Evolutionary conservation across 192 early-diverging fungal genomes (phyloP).

Genomic region (Phycomyces nitens): DNA sequence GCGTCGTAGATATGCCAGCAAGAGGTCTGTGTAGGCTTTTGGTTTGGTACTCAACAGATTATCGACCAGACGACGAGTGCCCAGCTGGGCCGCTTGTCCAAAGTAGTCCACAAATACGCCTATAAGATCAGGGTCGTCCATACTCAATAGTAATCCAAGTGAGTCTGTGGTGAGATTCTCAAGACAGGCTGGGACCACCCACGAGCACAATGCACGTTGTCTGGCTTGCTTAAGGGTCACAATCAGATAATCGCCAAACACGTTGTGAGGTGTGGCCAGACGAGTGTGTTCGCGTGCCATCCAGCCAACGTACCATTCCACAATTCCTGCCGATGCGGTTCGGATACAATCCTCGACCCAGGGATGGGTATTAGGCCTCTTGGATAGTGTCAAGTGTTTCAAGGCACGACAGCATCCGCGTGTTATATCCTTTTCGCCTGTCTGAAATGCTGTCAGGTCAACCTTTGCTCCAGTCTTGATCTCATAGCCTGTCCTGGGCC

Average conservation of each 20-base stretch:
- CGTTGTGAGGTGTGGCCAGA: neutral
- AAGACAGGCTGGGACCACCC: constrained; percentile 19
- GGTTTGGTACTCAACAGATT: constrained; percentile 8
- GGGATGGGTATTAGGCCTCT: neutral
- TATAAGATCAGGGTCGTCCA: neutral
- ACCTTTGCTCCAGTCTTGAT: constrained; percentile 19
- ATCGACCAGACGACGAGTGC: constrained; percentile 4
- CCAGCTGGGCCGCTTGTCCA: constrained; percentile 14
- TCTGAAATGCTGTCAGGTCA: constrained; percentile 6
- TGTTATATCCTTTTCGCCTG: neutral
- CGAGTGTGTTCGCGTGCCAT: constrained; percentile 5
- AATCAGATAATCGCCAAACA: neutral
- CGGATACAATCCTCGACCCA: constrained; percentile 24
- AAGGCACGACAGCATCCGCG: constrained; percentile 12
- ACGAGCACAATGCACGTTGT: neutral
- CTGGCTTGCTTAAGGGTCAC: constrained; percentile 1
- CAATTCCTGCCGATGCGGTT: constrained; percentile 11
- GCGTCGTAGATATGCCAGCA: constrained; percentile 6
- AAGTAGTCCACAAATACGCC: constrained; percentile 21
- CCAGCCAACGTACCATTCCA: constrained; percentile 21
- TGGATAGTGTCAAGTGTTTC: constrained; percentile 2
- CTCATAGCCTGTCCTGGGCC: constrained; percentile 7
- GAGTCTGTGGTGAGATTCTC: neutral
- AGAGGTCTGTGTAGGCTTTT: constrained; percentile 13
- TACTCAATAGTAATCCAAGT: neutral